Conservation (phyloP, 306 rosid species). For the Luffa aegyptiaca region DNA sequence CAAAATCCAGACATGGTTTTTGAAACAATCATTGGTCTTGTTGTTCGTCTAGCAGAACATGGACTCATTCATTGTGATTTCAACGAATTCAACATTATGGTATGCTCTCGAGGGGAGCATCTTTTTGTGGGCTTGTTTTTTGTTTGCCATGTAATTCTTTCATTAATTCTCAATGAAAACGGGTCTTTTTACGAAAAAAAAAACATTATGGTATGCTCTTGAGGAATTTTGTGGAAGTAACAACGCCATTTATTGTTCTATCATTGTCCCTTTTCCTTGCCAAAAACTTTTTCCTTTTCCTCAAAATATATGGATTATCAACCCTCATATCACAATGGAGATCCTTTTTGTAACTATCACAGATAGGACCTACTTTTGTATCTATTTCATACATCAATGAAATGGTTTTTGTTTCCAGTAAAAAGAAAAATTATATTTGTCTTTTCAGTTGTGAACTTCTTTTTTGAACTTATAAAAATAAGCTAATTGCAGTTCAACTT, state of each 20-base stretch:
- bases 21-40: constrained; percentile 60
- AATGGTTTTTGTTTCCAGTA: too few species aligned
- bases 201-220: constrained; percentile 71
- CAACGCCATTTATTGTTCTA: neutral
- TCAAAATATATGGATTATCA: neutral
- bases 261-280: neutral
- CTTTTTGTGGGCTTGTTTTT: too few species aligned
- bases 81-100: constrained; percentile 92
- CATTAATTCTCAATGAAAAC: too few species aligned
- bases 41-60: constrained; percentile 76
- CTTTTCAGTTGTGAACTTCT: neutral
- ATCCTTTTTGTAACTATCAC: too few species aligned
- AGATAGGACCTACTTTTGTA: too few species aligned
- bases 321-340: too few species aligned
- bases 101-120: constrained; percentile 30
- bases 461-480: neutral
- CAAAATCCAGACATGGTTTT: constrained; percentile 74
- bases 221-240: neutral
- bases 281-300: neutral
- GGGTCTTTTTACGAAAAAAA: too few species aligned
- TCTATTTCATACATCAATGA: too few species aligned
- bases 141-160: too few species aligned
- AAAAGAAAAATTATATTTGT: too few species aligned
- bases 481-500: constrained; percentile 1
- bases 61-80: constrained; percentile 97